Evolutionary conservation across 2,329 filamentous ascomycete genomes (phyloP), one percentile per base, ranked within the genome.

Genomic region (Pestalotiopsis sp.): DNA sequence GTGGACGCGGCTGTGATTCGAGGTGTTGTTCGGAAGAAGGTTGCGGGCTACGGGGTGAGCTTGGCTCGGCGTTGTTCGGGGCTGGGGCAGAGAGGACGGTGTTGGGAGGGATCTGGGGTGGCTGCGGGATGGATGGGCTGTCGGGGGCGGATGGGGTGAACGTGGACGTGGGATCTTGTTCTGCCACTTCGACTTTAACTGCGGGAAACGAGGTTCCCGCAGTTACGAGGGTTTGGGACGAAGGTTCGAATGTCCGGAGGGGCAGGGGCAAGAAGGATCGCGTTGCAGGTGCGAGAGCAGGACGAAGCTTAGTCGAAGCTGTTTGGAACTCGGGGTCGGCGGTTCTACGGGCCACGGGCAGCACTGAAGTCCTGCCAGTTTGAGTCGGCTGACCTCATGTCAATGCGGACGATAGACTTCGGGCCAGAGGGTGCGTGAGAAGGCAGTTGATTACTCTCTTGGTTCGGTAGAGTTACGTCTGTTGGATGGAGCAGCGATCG

Each of bases 181-280:
- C 86, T 86, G 91, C 91, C 91, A 93, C 91, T 86, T 89, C 90
- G 89, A 89, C 82, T 80, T 59, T 63, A 71, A 73, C 74, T 81
- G 82, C 82, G 83, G 85, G 81, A 81, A 52, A 66, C 44, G 26
- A 62, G 39, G 70, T 77, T 80, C 80, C 83, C 80, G 79, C 81
- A 76, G 74, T 73, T 68, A 73, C 58, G 63, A 70, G 71, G 56
- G 64, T 58, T 52, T 66, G 22, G 30, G 30, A 22, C 20, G 56
- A 22, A 44, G 55, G 44, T 65, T 38, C 40, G 24, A 57, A 24
- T 17, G 26, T n/a, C 62, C 48, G 48, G 24, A 26, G 11, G 24
- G 4, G 61, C n/a, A 52, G 40, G n/a, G 61, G 22, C n/a, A 20
- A n/a, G 22, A 14, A 10, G 35, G 24, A 55, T 65, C 24, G 24